phyloP scores from a whole-genome alignment of 257 asterid genomes.

The Eustoma russellianum region DNA sequence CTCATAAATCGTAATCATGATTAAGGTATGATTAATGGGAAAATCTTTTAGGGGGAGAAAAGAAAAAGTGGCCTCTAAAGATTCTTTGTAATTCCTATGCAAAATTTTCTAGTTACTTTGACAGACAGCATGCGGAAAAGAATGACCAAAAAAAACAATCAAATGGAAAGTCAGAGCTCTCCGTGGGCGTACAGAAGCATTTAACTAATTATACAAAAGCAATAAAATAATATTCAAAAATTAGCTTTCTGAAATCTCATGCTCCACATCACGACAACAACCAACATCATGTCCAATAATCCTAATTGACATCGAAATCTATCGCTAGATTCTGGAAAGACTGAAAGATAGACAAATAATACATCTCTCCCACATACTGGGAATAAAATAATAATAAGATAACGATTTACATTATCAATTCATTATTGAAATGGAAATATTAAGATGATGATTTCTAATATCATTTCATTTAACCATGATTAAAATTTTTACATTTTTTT shows the following conservation, averaged over 20 bases:
- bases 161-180: slow-evolving; percentile 33
- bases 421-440: too few relatives aligned
- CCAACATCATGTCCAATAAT: too few relatives aligned
- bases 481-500: too few relatives aligned
- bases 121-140: slow-evolving; percentile 49
- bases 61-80: slow-evolving; percentile 3
- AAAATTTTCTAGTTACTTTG: slow-evolving; percentile 23
- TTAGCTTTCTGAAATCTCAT: slow-evolving; percentile 37
- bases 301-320: too few relatives aligned
- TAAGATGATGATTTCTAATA: too few relatives aligned
- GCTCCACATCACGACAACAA: slow-evolving; percentile 60
- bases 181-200: slow-evolving; percentile 2
- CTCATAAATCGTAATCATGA: slow-evolving; percentile 24
- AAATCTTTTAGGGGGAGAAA: slow-evolving; percentile 11
- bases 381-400: slow-evolving; percentile 6
- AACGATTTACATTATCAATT: too few relatives aligned
- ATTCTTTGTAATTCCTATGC: slow-evolving; percentile 11
- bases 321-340: too few relatives aligned
- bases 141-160: slow-evolving; percentile 29
- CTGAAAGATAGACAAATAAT: too few relatives aligned
- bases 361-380: slow-evolving; percentile 5
- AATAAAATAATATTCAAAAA: slow-evolving; percentile 9
- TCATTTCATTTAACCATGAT: too few relatives aligned
- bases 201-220: background rate
- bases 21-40: slow-evolving; percentile 61